Evolutionary conservation across 495 filamentous ascomycete genomes (phyloP).

Genomic region (Aspergillus affinis): DNA sequence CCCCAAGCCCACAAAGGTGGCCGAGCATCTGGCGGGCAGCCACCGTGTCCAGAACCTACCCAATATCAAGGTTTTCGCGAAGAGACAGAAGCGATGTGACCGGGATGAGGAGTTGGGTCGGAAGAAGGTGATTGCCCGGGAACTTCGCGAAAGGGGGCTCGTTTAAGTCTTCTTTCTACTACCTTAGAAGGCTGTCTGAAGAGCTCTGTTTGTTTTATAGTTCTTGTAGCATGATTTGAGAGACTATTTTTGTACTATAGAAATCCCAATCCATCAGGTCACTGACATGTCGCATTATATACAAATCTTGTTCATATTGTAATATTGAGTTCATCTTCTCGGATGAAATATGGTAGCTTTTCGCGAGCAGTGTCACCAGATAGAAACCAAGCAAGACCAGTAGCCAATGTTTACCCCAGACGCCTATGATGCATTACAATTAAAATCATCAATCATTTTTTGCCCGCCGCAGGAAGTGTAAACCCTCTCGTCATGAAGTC

Average conservation of each 20-base stretch:
- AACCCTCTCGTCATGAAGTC: conserved; percentile 83
- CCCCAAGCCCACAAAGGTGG: conserved; percentile 60
- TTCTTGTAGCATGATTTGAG: conserved; percentile 24
- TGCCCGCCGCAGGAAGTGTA: conserved; percentile 52
- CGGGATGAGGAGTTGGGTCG: conserved; percentile 75
- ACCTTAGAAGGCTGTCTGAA: not conserved
- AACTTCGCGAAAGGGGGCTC: conserved; percentile 63
- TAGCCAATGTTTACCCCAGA: not conserved
- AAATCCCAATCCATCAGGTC: conserved; percentile 13
- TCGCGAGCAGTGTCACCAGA: not conserved
- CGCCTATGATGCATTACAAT: not conserved
- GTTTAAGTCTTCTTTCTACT: conserved; percentile 12
- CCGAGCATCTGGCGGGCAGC: conserved; percentile 34
- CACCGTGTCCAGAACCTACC: conserved; percentile 49
- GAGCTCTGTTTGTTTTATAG: conserved; percentile 6
- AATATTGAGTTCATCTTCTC: not conserved
- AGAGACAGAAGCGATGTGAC: conserved; percentile 63
- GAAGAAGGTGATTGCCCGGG: conserved; percentile 79
- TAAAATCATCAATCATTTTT: conserved; percentile 21
- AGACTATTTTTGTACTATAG: conserved; percentile 25
- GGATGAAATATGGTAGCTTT: not conserved
- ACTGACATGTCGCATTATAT: conserved; percentile 11
- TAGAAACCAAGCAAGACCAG: not conserved
- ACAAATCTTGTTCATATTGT: conserved; percentile 1
- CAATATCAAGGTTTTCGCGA: conserved; percentile 66